These are phyloP conservation scores for Nitzschia sp. DNA, from an alignment of 108 stramenopile species.

Conservation along the genomic window DNA sequence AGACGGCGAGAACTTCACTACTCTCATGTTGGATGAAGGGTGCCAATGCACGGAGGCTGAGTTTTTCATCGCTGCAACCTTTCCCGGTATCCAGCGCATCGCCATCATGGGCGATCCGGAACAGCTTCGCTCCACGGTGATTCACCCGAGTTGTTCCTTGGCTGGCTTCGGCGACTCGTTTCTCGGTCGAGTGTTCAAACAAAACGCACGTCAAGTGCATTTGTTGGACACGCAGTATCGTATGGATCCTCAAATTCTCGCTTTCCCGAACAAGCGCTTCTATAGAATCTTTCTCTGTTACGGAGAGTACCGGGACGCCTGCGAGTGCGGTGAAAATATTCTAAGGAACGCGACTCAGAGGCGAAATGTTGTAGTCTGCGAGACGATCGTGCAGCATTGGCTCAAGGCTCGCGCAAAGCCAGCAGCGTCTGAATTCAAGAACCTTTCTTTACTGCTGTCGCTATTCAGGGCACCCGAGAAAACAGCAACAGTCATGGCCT, in stretches of 20 bases:
- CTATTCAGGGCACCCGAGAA: too few relatives aligned
- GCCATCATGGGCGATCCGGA: conserved; percentile 87
- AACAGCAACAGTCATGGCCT: too few relatives aligned
- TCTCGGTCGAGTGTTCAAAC: background rate
- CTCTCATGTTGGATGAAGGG: conserved; percentile 92
- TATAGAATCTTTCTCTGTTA: conserved; percentile 48
- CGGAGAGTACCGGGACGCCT: too few relatives aligned
- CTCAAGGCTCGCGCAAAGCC: too few relatives aligned
- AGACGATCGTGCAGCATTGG: too few relatives aligned
- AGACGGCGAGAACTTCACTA: conserved; percentile 51
- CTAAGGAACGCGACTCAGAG: too few relatives aligned
- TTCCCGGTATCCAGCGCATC: conserved; percentile 53
- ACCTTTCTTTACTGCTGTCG: too few relatives aligned
- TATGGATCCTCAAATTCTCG: conserved; percentile 67
- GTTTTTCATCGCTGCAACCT: conserved; percentile 78
- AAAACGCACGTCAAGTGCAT: conserved; percentile 57
- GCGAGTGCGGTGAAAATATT: too few relatives aligned
- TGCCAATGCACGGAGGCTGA: conserved; percentile 86
- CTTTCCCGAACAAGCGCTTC: conserved; percentile 68
- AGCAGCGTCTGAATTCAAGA: too few relatives aligned
- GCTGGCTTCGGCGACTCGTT: conserved; percentile 31
- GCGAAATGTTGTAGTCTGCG: too few relatives aligned
- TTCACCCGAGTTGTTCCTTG: conserved; percentile 45
- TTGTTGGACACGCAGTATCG: conserved; percentile 92
- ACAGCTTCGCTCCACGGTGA: conserved; percentile 88